Evolutionary conservation across 306 rosid species (phyloP), one percentile per base, ranked within the genome.

Genomic region (Styphnolobium japonicum): DNA sequence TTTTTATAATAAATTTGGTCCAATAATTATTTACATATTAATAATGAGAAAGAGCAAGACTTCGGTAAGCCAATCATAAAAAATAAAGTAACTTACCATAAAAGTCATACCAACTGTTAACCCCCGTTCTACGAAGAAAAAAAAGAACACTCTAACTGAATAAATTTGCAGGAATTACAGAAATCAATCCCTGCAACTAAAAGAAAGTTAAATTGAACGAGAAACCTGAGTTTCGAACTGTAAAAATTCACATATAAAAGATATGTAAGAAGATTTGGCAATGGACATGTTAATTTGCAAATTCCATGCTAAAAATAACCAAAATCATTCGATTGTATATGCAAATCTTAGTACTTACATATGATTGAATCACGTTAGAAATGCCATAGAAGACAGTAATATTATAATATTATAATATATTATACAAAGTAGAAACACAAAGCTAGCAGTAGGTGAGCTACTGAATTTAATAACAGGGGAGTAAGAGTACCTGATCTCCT

Each of bases 401-500:
- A n/a, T n/a, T n/a, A n/a, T n/a, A n/a, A n/a, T n/a, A n/a, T n/a
- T n/a, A n/a, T n/a, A n/a, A n/a, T n/a, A n/a, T n/a, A n/a, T n/a
- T n/a, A n/a, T n/a, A n/a, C n/a, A 64, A 42, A 51, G 16, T 9
- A 29, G 9, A 34, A 33, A 31, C 22, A 27, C 21, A 82, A 43
- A 34, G 7, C 2, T 18, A 65, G 2, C n/a, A n/a, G n/a, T n/a
- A n/a, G n/a, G n/a, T n/a, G n/a, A n/a, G n/a, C n/a, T n/a, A n/a
- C 7, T 18, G 25, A 49, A 14, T 14, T 9, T 14, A 22, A 10
- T 39, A 25, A 9, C 9, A 3, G n/a, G 48, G 11, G 25, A n/a
- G n/a, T n/a, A n/a, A n/a, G 5, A 37, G 12, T 84, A 95, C 99
- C 99, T 86, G 97, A 87, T 91, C 94, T 90, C 84, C 81, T 87